Conservation (phyloP, 2,329 filamentous ascomycete species). For the Xylariaceae sp. region DNA sequence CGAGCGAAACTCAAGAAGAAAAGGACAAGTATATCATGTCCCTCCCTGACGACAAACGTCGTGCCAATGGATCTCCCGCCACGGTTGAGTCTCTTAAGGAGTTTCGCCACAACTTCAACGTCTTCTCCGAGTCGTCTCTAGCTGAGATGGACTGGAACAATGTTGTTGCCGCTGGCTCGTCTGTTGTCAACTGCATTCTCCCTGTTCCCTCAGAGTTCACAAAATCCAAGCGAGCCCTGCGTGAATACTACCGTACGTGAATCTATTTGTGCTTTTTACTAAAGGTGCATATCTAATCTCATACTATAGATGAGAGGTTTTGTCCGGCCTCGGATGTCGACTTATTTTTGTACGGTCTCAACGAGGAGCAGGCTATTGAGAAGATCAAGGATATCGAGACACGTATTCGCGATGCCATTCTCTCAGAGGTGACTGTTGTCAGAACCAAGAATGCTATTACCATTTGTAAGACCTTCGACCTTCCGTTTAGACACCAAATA, state of each 20-base stretch:
- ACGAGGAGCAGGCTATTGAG: conserved; percentile 70
- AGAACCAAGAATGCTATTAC: conserved; percentile 85
- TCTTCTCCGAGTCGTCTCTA: conserved; percentile 78
- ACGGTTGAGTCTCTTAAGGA: conserved; percentile 63
- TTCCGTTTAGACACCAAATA: not conserved
- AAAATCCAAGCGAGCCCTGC: conserved; percentile 57
- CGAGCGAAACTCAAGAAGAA: conserved; percentile 54
- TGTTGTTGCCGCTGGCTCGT: conserved; percentile 75
- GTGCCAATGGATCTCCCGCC: conserved; percentile 59
- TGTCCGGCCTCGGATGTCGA: conserved; percentile 79
- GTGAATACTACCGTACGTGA: conserved; percentile 76
- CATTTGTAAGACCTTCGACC: conserved; percentile 46
- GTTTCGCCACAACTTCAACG: conserved; percentile 73
- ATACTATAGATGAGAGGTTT: conserved; percentile 22
- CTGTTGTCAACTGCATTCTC: conserved; percentile 74
- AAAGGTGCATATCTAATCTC: conserved; percentile 5
- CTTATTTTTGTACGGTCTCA: conserved; percentile 77
- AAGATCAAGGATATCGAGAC: conserved; percentile 82
- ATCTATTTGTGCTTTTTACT: conserved; percentile 45
- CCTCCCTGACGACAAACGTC: conserved; percentile 58
- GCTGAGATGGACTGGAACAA: conserved; percentile 77
- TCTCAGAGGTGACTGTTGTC: conserved; percentile 79
- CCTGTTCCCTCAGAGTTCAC: conserved; percentile 62
- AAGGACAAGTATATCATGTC: conserved; percentile 67
- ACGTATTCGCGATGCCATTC: conserved; percentile 69